Evolutionary conservation across 1,284 basidiomycete species (phyloP).

Genomic region (Macrocybe sp.): DNA sequence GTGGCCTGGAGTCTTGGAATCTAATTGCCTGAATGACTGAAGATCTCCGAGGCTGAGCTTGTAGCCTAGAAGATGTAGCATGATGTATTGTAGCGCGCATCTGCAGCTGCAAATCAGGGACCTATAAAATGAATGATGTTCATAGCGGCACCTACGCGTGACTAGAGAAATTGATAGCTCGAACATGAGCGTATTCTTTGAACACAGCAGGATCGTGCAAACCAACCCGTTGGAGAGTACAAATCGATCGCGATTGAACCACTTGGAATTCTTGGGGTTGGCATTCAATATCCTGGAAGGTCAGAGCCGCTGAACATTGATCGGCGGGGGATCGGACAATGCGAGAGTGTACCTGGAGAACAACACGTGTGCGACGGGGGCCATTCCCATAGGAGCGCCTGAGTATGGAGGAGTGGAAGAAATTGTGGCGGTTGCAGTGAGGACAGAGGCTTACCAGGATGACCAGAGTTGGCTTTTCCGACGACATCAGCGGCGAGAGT

Average conservation of each 20-base stretch:
- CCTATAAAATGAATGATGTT: constrained; percentile 2
- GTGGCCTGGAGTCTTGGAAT: constrained; percentile 88
- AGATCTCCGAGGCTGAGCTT: constrained; percentile 82
- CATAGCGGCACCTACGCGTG: constrained; percentile 54
- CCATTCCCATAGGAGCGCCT: constrained; percentile 93
- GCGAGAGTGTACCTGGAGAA: constrained; percentile 58
- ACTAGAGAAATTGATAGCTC: constrained; percentile 29
- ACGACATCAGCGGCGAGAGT: constrained; percentile 71
- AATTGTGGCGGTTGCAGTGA: constrained; percentile 6
- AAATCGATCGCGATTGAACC: constrained; percentile 90
- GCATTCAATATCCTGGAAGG: constrained; percentile 70
- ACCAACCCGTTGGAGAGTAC: constrained; percentile 80
- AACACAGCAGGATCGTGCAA: background rate
- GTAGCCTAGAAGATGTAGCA: constrained; percentile 83
- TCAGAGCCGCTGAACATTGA: background rate
- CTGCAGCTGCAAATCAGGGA: constrained; percentile 30
- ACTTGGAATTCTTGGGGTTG: constrained; percentile 86
- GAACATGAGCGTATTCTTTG: constrained; percentile 6
- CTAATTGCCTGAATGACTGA: constrained; percentile 82
- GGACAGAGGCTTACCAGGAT: constrained; percentile 56
- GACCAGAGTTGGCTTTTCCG: constrained; percentile 86
- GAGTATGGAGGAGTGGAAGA: constrained; percentile 10
- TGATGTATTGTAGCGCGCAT: constrained; percentile 81
- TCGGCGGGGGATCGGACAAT: background rate
- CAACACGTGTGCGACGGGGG: constrained; percentile 84